Conservation (phyloP, 2,329 filamentous ascomycete genomes). For the Botrytis fragariae region DNA sequence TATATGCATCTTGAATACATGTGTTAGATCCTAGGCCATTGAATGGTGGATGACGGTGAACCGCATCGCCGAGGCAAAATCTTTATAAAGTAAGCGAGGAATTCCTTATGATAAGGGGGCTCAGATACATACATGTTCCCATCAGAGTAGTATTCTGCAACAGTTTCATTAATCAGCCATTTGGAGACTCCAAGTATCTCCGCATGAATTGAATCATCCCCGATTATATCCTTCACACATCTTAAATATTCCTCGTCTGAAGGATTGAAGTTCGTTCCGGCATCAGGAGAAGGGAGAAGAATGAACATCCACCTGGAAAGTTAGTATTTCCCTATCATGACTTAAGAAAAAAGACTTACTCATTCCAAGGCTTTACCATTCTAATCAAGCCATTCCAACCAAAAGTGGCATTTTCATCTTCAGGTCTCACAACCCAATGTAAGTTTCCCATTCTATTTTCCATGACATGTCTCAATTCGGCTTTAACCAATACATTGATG, state of each 20-base stretch:
- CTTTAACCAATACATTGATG: slow-evolving; percentile 49
- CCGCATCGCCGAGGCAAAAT: slow-evolving; percentile 54
- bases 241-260: slow-evolving; percentile 47
- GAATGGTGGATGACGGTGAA: slow-evolving; percentile 56
- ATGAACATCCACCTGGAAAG: slow-evolving; percentile 53
- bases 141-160: slow-evolving; percentile 52
- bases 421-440: slow-evolving; percentile 59
- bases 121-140: slow-evolving; percentile 34
- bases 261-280: slow-evolving; percentile 43
- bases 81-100: slow-evolving; percentile 16
- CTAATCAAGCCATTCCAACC: slow-evolving; percentile 50
- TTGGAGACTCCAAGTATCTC: slow-evolving; percentile 54
- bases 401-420: slow-evolving; percentile 50
- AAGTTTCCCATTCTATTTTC: slow-evolving; percentile 54
- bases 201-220: slow-evolving; percentile 50
- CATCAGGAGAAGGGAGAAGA: slow-evolving; percentile 46
- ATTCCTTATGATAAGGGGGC: no score
- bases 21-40: slow-evolving; percentile 59
- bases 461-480: slow-evolving; percentile 51
- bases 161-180: slow-evolving; percentile 61
- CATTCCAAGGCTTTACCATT: slow-evolving; percentile 63
- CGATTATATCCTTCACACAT: slow-evolving; percentile 51
- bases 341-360: slow-evolving; percentile 36
- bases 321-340: slow-evolving; percentile 15
- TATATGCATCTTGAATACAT: slow-evolving; percentile 56